A percentile compares a stretch with the other conserved stretches of the same genome.
Evolutionary conservation across 1,139 yeast genomes (phyloP).

Genomic region (Blastobotrys elegans): DNA sequence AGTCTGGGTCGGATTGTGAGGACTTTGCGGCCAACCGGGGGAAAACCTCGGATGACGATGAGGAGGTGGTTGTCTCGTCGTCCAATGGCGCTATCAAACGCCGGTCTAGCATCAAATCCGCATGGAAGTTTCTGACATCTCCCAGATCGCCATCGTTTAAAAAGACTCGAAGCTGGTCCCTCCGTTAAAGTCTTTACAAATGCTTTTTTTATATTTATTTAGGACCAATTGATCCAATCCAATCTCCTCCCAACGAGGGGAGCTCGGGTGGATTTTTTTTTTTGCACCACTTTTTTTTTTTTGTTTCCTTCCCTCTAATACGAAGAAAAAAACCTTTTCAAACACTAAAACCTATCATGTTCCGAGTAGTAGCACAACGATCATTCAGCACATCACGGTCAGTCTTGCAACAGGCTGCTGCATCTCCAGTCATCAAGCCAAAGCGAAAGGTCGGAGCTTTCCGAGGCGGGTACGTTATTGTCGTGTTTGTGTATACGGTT

Average conservation of each 20-base stretch:
- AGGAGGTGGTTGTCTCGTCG: conserved; percentile 1
- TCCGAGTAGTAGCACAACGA: not conserved
- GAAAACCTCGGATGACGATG: not conserved
- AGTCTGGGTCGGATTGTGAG: not conserved
- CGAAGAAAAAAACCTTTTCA: not conserved
- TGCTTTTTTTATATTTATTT: not conserved
- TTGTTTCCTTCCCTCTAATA: not conserved
- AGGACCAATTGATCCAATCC: not conserved
- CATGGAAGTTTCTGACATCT: conserved; percentile 2
- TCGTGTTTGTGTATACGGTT: no score
- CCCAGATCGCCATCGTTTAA: not conserved
- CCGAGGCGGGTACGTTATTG: conserved; percentile 32
- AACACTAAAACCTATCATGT: not conserved
- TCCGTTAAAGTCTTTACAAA: not conserved
- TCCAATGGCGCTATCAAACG: not conserved
- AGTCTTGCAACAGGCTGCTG: conserved; percentile 5
- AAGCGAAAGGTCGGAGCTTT: conserved; percentile 30
- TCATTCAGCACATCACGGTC: conserved; percentile 6
- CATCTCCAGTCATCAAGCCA: conserved; percentile 9
- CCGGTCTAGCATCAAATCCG: not conserved
- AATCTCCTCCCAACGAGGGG: no score
- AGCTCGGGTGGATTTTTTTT: not conserved
- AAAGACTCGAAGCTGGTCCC: not conserved
- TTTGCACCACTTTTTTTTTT: not conserved
- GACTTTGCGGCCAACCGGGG: not conserved